Evolutionary conservation across 164 flowering plant species (phyloP), one percentile per base, ranked within the genome.

Genomic region (Akebia trifoliata): DNA sequence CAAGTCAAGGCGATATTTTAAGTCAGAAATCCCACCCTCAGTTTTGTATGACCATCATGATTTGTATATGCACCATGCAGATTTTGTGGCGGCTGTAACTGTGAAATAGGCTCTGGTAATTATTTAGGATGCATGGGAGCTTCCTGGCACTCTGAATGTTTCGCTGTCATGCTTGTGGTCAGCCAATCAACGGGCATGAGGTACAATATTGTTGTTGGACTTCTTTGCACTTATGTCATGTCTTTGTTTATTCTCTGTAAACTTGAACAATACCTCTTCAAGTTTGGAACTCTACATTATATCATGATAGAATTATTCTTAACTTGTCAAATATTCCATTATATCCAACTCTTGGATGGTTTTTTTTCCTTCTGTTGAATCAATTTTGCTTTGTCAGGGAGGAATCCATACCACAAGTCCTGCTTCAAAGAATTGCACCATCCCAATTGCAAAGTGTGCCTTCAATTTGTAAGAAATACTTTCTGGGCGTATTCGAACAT

Each of bases 401-500:
- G 21, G 22, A 74, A 84, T 55, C 83, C 94, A 22, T 92, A 82
- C 73, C 97, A 89, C 68, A 87, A 87, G 69, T 68, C 90, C 34
- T 92, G 98, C 68, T 92, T 85, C 75, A 89, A 78, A 61, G 95
- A 92, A 75, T 57, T 85, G 64, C 82, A 85, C 20, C 98, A 92
- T 78, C 98, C 98, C 48, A 92, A 84, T 69, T 92, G 97, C 71
- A 97, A 89, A 78, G 98, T 92, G 50, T 92, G 97, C 69, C 87
- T 75, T 58, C 91, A 85, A 73, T 89, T 82, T 74, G 98, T 89
- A 85, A 83, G 93, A 18, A 40, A n/a, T 29, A 9, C 20, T 20
- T 34, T 26, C 15, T 49, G 20, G 32, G 18, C 6, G 0, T 4
- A 15, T 40, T 43, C 48, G 7, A 43, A 50, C 37, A 39, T 2